phyloP scores from a whole-genome alignment of 2,329 filamentous ascomycete species.

The Colletotrichum endophyticum region DNA sequence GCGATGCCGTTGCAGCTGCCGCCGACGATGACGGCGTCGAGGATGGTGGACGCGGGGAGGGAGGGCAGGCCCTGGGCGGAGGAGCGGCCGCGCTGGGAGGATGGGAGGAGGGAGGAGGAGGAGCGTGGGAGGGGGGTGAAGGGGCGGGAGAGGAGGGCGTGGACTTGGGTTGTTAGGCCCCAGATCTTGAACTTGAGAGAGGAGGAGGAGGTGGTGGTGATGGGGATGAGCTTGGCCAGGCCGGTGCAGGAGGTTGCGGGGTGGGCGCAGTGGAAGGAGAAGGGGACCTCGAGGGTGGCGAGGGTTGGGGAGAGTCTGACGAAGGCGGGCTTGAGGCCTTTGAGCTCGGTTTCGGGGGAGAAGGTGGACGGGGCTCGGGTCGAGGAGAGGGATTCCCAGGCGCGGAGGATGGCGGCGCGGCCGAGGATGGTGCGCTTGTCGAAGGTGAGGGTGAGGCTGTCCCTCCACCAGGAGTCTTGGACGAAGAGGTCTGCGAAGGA shows the following conservation, averaged over 20 bases:
- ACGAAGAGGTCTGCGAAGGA: not conserved
- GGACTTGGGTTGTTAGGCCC: not conserved
- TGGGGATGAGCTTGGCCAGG: not conserved
- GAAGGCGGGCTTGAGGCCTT: not conserved
- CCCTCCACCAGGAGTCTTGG: slow-evolving; percentile 5
- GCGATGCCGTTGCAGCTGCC: slow-evolving; percentile 15
- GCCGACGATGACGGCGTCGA: slow-evolving; percentile 7
- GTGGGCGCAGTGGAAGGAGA: not conserved
- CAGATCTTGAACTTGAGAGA: not conserved
- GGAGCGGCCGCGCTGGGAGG: not conserved
- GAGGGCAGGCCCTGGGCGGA: slow-evolving; percentile 1
- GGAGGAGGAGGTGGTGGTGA: not conserved
- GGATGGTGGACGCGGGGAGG: not conserved
- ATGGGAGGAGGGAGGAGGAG: not conserved
- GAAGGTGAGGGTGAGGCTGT: slow-evolving; percentile 13
- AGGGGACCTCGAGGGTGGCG: not conserved
- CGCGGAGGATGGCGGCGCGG: not conserved
- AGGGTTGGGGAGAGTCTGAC: not conserved
- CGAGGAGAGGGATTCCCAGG: not conserved
- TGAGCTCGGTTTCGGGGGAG: not conserved
- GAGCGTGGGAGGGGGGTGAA: not conserved
- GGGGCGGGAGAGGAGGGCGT: not conserved
- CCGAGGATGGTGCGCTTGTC: slow-evolving; percentile 16
- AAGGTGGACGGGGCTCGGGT: not conserved
- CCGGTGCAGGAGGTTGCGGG: not conserved